A percentile compares a stretch with the other conserved stretches of the same genome.
Evolutionary conservation across 148 eudicot species (phyloP).

Genomic region (Chenopodium formosanum): DNA sequence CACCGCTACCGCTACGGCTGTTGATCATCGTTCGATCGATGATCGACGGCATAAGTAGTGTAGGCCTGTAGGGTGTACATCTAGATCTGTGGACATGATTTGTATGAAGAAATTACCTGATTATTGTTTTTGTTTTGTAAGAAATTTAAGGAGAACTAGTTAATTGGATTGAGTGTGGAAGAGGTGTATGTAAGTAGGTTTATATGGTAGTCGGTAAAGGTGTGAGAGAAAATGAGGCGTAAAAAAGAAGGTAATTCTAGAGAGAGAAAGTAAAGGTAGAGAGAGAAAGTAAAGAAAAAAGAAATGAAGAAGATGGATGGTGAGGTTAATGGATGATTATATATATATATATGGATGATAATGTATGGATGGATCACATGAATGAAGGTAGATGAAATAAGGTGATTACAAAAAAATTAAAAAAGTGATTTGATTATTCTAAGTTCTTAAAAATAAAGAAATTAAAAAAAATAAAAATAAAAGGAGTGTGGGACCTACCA

Average conservation of each 20-base stretch:
- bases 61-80: background rate
- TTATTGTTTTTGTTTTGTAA: background rate
- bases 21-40: background rate
- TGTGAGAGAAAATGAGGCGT: constrained; percentile 8
- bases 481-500: background rate
- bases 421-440: background rate
- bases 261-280: background rate
- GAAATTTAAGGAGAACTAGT: no score
- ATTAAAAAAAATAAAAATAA: background rate
- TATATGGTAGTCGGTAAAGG: background rate
- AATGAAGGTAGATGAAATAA: no score
- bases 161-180: background rate
- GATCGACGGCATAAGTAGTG: background rate
- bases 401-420: background rate
- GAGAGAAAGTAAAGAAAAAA: background rate
- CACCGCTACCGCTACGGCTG: no score
- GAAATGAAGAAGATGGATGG: background rate
- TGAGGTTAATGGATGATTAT: constrained; percentile 1
- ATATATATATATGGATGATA: background rate
- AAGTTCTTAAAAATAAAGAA: background rate
- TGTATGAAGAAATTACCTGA: no score
- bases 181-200: background rate
- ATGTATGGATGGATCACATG: background rate
- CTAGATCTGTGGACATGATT: constrained; percentile 16
- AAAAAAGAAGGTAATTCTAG: constrained; percentile 13